Evolutionary conservation across 768 basidiomycete genomes (phyloP).

Genomic region (Xerocomellus amylosporus): DNA sequence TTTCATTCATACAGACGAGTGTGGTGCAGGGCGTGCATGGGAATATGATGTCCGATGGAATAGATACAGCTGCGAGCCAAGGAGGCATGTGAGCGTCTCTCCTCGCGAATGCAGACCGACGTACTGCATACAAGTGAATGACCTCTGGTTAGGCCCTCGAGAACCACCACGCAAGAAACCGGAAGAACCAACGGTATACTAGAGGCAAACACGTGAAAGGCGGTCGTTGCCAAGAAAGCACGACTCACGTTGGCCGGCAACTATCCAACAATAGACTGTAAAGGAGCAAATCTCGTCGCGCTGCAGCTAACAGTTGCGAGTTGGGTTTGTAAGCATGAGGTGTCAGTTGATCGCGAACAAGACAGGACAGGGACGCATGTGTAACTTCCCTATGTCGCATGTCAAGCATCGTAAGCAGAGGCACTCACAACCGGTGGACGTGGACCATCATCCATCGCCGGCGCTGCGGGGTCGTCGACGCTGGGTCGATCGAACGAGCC

Average conservation of each 20-base stretch:
- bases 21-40: slow-evolving; percentile 22
- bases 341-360: slow-evolving; percentile 7
- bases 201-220: neutral
- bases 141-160: slow-evolving; percentile 23
- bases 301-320: slow-evolving; percentile 23
- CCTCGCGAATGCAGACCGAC: neutral
- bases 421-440: slow-evolving; percentile 26
- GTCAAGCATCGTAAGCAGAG: slow-evolving; percentile 19
- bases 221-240: neutral
- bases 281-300: slow-evolving; percentile 10
- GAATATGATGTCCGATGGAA: slow-evolving; percentile 16
- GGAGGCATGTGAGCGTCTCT: slow-evolving; percentile 1
- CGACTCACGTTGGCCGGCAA: slow-evolving; percentile 27
- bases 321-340: slow-evolving; percentile 22
- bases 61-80: slow-evolving; percentile 21
- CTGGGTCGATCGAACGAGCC: slow-evolving; percentile 3
- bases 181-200: slow-evolving; percentile 28
- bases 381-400: slow-evolving; percentile 7
- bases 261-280: slow-evolving; percentile 18
- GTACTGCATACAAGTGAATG: slow-evolving; percentile 12
- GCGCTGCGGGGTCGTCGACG: slow-evolving; percentile 1
- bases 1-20: slow-evolving; percentile 18
- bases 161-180: slow-evolving; percentile 21
- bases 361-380: slow-evolving; percentile 12
- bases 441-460: neutral